phyloP scores from a whole-genome alignment of 192 early-diverging fungal genomes.

The Obelidium mucronatum region DNA sequence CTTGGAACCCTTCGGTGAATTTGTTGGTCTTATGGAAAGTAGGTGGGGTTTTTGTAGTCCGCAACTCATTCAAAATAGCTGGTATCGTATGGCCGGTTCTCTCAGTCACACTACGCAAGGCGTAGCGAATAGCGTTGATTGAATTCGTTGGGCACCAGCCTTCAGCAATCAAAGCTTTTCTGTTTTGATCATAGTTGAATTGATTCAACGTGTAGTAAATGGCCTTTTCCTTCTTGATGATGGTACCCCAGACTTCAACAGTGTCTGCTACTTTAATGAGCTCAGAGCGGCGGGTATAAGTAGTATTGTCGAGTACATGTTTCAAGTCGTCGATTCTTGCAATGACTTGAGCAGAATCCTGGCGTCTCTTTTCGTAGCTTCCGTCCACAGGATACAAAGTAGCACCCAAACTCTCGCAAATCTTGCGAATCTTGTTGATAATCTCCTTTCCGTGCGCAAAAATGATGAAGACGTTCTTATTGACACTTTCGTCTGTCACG shows the following conservation, averaged over 20 bases:
- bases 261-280: slow-evolving; percentile 85
- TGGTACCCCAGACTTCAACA: slow-evolving; percentile 85
- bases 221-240: slow-evolving; percentile 97
- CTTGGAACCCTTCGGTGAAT: slow-evolving; percentile 96
- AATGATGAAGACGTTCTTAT: slow-evolving; percentile 98
- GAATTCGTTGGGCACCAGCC: slow-evolving; percentile 96
- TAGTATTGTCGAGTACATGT: slow-evolving; percentile 86
- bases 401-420: slow-evolving; percentile 94
- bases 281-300: slow-evolving; percentile 82
- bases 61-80: slow-evolving; percentile 85
- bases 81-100: slow-evolving; percentile 88
- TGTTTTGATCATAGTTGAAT: slow-evolving; percentile 92
- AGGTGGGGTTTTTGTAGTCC: slow-evolving; percentile 87
- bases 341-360: slow-evolving; percentile 80
- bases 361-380: slow-evolving; percentile 82
- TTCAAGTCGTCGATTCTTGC: slow-evolving; percentile 89
- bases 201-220: slow-evolving; percentile 96
- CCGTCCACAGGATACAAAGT: slow-evolving; percentile 92
- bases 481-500: slow-evolving; percentile 81
- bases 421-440: slow-evolving; percentile 89
- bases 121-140: slow-evolving; percentile 80
- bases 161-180: slow-evolving; percentile 96
- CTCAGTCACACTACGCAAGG: slow-evolving; percentile 86
- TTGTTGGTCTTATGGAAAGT: slow-evolving; percentile 97
- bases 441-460: slow-evolving; percentile 97